Percentiles rank a stretch among this genome's conserved stretches.
These are phyloP conservation scores for Talaromyces sp. DNA, from an alignment of 2,329 filamentous ascomycete genomes.

Conservation along the genomic window DNA sequence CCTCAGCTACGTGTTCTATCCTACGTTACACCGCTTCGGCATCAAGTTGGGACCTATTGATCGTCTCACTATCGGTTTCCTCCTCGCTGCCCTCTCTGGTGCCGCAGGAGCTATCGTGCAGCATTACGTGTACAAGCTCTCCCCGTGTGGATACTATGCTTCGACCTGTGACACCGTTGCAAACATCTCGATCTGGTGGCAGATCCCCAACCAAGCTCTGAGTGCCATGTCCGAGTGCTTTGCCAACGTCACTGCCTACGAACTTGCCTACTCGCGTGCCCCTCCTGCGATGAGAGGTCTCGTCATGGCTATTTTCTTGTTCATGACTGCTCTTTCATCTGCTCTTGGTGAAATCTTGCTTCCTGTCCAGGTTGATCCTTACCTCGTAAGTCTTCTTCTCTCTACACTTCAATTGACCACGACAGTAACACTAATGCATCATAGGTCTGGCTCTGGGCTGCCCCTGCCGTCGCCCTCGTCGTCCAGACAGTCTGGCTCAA, in stretches of 20 bases:
- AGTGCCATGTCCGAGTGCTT: constrained; percentile 58
- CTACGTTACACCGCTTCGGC: constrained; percentile 38
- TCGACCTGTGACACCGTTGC: constrained; percentile 32
- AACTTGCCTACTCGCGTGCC: constrained; percentile 74
- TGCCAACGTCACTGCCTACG: constrained; percentile 60
- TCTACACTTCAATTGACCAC: too few relatives aligned
- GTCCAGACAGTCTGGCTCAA: constrained; percentile 49
- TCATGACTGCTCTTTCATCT: constrained; percentile 57
- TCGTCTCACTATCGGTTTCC: constrained; percentile 51
- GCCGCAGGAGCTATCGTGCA: constrained; percentile 39
- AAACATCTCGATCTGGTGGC: constrained; percentile 50
- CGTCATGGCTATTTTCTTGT: constrained; percentile 40
- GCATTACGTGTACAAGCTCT: constrained; percentile 45
- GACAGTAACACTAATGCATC: neutral
- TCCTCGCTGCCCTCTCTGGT: constrained; percentile 48
- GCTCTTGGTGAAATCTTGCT: constrained; percentile 44
- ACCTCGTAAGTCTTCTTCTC: constrained; percentile 28
- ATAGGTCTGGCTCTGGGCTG: constrained; percentile 38
- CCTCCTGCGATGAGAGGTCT: constrained; percentile 64
- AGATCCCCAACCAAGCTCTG: constrained; percentile 49
- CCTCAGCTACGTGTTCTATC: constrained; percentile 50
- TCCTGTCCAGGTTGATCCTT: constrained; percentile 46
- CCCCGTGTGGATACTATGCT: constrained; percentile 44
- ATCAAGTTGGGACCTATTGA: constrained; percentile 49
- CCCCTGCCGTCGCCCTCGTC: constrained; percentile 48